These are phyloP conservation scores for Leccinellum luteum DNA, from an alignment of 768 basidiomycete genomes.

Conservation along the genomic window DNA sequence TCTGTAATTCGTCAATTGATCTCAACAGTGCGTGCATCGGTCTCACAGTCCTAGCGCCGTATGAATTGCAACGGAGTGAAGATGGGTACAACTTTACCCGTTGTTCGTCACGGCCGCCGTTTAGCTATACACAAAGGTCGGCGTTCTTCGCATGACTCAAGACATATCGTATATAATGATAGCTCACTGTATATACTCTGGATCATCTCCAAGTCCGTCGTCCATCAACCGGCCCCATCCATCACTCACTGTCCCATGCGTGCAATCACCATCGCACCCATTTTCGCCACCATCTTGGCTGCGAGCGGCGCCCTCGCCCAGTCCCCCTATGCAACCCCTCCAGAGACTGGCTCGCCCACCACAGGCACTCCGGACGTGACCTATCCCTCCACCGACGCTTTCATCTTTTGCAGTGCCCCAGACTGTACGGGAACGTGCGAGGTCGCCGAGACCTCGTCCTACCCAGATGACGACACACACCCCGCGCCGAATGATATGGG, in stretches of 20 bases:
- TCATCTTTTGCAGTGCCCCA: constrained; percentile 1
- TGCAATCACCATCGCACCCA: neutral
- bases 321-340: neutral
- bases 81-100: neutral
- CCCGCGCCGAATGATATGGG: neutral
- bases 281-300: neutral
- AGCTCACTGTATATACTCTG: neutral
- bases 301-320: neutral
- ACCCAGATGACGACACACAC: neutral
- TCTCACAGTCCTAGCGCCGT: neutral
- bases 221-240: too few species aligned
- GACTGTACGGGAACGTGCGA: constrained; percentile 3
- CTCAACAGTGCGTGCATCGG: neutral
- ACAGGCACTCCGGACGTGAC: neutral
- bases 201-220: neutral
- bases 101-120: neutral
- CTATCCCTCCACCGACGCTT: neutral
- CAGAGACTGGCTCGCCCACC: neutral
- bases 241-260: neutral
- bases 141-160: neutral
- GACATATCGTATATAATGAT: neutral
- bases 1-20: neutral
- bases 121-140: neutral
- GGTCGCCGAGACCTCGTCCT: neutral
- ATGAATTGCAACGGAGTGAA: neutral